Evolutionary conservation across 345 rosid genomes (phyloP), one percentile per base, ranked within the genome.

Genomic region (Psidium guajava): DNA sequence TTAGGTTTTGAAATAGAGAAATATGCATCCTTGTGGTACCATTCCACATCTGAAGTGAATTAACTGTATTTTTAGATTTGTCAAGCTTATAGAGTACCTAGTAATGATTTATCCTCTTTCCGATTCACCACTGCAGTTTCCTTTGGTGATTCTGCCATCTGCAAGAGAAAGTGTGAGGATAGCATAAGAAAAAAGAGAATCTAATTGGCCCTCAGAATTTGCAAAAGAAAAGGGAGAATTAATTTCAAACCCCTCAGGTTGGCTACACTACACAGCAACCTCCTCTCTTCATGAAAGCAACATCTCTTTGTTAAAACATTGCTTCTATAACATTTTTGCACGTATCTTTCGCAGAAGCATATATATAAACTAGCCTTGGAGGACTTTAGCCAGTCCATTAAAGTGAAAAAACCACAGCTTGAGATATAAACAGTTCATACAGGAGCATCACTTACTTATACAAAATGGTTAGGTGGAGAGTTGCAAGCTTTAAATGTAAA

Each of bases 111-210:
- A 89, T 91, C 90, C 83, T 89, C 91, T 88, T 90, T 86, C 36
- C 84, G 83, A 28, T 86, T 87, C 25, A 59, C 87, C 88, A 90
- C 85, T 11, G 56, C 51, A 86, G 83, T 87, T 90, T 82, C 88
- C 83, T 89, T 92, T 85, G 86, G 54, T 84, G 88, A 83, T 74
- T 92, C 89, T 84, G 89, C 86, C 96, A 94, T 92, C 86, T 85
- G 82, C 85, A 55, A 77, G 27, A 49, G 22, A 28, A 64, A 28
- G 42, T 15, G 75, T 28, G 11, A 15, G 42, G 42, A 64, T 7
- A 64, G 75, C 75, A 64, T 16, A 64, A 64, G 42, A 64, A 28
- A 28, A 64, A 28, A 64, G 42, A 64, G 75, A 64, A 64, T 7
- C 36, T 8, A 1, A 14, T 28, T 15, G 42, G 42, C 75, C 75